Evolutionary conservation across 805 yeast species (phyloP), one percentile per base, ranked within the genome.

Genomic region (Ogataea paradorogensis): DNA sequence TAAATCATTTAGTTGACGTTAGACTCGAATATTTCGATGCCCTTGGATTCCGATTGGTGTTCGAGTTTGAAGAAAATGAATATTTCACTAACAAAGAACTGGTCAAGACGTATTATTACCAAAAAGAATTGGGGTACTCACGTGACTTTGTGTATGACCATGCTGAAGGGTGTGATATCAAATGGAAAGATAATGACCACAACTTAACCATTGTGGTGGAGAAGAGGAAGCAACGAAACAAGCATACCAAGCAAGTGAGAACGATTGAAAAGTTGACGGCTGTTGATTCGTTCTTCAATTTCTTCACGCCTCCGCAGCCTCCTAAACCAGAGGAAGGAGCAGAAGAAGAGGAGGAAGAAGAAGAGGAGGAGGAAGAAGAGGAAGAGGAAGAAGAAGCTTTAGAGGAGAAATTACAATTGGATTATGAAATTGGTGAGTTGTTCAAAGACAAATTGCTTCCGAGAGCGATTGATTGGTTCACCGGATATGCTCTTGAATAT

Each of bases 61-160:
- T 93, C 61, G 87, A 81, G 60, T 93, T 93, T 63, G 73, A 70
- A 47, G 70, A 70, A 35, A 90, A 90, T 65, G 82, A 82, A 24
- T 88, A 71, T 63, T 89, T 93, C 70, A 69, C 79, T 47, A 86
- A 91, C 67, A 72, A 68, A 51, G 67, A 69, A 39, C 74, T 93
- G 54, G 73, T 84, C 47, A 93, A 93, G 72, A 82, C 95, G 7
- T 93, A 93, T 66, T 90, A 78, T 68, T 93, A 93, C 69, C 96
- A 88, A 67, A 88, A 86, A 45, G 95, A 91, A 66, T 73, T 89
- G 52, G 96, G 96, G 15, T 87, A 88, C 65, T 82, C 90, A 22
- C 97, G 99, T 23, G 99, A 93, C 63, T 91, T 87, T 63, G 89
- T 93, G 52, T 93, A 91, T 65, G 97, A 91, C 66, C 95, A 87